Base-by-base conservation (phyloP, 2,329 filamentous ascomycete species). In the Pseudogymnoascus sp. region DNA sequence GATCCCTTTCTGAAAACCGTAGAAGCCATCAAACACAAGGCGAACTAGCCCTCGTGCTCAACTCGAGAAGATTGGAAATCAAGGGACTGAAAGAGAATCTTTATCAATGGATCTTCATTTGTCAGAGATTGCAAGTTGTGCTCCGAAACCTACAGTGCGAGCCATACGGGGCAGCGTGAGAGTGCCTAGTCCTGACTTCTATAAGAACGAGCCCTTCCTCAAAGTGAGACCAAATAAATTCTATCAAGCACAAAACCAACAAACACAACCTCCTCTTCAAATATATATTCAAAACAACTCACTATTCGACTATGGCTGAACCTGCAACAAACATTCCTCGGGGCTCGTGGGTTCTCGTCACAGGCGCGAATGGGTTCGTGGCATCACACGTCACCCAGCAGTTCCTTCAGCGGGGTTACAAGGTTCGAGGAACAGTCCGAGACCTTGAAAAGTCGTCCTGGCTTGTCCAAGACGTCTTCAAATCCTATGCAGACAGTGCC, bases 341-440 rank as follows among this genome's bases (percentile, higher is more conserved):
- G 5, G 73, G 72, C 9, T 73, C 72, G 2, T 67, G 65, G 44
- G 70, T 81, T 29, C 74, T 82, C 3, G 75, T 82, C 13, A 81
- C 79, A 0, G 79, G 79, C 6, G 76, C 73, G 1, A 81, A 75
- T 59, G 79, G 79, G 35, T 80, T 76, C 66, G 72, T 82, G 23
- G 79, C 71, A 26, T 75, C 75, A 6, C 77, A 82, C 46, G 70
- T 79, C 3, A 70, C 72, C 33, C 68, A 77, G n/a, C 69, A 76
- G 13, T 70, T 82, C 10, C 72, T 82, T 17, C 62, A 72, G 1
- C 69, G 71, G 3, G 78, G 78, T 13, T 80, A 75, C 66, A 66
- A 67, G 7, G 78, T 82, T 5, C 76, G 79, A 19, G 78, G 78
- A n/a, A 80, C 79, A 1, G 74, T 77, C 3, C 75, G 80, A 10